These are phyloP conservation scores for Penicillium silybi DNA, from an alignment of 495 filamentous ascomycete genomes.

Conservation along the genomic window DNA sequence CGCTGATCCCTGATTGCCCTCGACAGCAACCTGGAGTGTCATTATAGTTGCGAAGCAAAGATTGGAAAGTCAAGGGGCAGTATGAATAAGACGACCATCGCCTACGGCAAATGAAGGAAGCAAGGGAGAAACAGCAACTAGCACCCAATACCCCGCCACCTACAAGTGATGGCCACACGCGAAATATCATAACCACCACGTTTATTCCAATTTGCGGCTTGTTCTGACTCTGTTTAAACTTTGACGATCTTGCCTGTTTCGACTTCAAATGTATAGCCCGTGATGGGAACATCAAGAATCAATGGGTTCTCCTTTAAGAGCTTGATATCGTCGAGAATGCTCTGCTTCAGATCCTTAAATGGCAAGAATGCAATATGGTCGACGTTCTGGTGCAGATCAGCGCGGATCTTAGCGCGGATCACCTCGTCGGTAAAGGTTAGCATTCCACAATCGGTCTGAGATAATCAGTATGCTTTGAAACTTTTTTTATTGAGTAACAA, in stretches of 20 bases:
- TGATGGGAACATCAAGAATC: slow-evolving; percentile 57
- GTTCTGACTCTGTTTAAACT: neutral
- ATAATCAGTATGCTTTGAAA: neutral
- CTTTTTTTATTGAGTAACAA: no score
- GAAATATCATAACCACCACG: no score
- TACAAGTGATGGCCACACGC: neutral
- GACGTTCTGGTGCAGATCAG: slow-evolving; percentile 53
- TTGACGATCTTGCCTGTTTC: slow-evolving; percentile 66
- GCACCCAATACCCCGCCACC: neutral
- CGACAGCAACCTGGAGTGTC: slow-evolving; percentile 1
- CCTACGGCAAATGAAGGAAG: neutral
- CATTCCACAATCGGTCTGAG: slow-evolving; percentile 69
- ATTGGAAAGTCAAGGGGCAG: slow-evolving; percentile 13
- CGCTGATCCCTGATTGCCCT: no score
- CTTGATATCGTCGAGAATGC: slow-evolving; percentile 62
- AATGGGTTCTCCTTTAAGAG: slow-evolving; percentile 56
- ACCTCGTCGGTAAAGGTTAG: slow-evolving; percentile 69
- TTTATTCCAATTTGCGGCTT: no score
- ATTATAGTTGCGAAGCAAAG: slow-evolving; percentile 6
- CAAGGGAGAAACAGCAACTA: neutral
- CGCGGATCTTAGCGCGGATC: slow-evolving; percentile 51
- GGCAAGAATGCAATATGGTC: slow-evolving; percentile 56
- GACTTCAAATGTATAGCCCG: slow-evolving; percentile 78
- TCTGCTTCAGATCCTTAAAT: slow-evolving; percentile 59
- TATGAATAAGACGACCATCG: slow-evolving; percentile 8